Percentiles rank a stretch among this genome's conserved stretches.
These are phyloP conservation scores for Dactylonectria macrodidyma DNA, from an alignment of 2,329 filamentous ascomycete genomes.

Conservation along the genomic window DNA sequence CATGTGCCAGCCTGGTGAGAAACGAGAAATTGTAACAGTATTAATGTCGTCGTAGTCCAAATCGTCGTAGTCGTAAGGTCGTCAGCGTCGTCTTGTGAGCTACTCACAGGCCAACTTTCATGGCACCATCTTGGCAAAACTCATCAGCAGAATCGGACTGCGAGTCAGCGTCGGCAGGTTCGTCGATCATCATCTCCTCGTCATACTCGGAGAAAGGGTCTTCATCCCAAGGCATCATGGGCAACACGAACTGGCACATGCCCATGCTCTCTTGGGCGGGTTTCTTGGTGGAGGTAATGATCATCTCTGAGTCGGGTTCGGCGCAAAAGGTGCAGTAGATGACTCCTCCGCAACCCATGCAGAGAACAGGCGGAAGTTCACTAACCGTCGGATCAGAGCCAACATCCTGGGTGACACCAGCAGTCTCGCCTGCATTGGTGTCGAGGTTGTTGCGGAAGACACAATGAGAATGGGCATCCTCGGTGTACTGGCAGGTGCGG, in stretches of 20 bases:
- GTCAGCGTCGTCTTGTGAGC: neutral
- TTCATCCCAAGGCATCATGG: conserved; percentile 46
- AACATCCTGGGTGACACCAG: conserved; percentile 97
- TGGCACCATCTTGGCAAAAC: conserved; percentile 43
- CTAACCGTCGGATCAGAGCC: conserved; percentile 98
- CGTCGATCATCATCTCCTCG: conserved; percentile 53
- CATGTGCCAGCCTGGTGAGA: conserved; percentile 45
- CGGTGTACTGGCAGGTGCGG: conserved; percentile 93
- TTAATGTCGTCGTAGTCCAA: conserved; percentile 31
- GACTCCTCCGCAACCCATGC: conserved; percentile 62
- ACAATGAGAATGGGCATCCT: conserved; percentile 88
- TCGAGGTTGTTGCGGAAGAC: conserved; percentile 96
- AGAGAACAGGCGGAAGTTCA: conserved; percentile 65
- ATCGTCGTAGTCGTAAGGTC: conserved; percentile 26
- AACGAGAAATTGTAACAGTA: conserved; percentile 22
- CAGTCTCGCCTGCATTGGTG: conserved; percentile 92
- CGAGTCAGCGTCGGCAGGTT: conserved; percentile 39
- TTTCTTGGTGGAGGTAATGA: conserved; percentile 34
- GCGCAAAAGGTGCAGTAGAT: conserved; percentile 61
- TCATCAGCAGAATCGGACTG: conserved; percentile 42
- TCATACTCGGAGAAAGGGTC: conserved; percentile 57
- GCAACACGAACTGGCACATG: conserved; percentile 49
- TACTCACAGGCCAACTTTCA: conserved; percentile 40
- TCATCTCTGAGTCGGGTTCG: conserved; percentile 44
- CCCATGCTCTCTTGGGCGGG: conserved; percentile 46